Evolutionary conservation across 495 filamentous ascomycete genomes (phyloP), one percentile per base, ranked within the genome.

Genomic region (Tuber umbilicatum): DNA sequence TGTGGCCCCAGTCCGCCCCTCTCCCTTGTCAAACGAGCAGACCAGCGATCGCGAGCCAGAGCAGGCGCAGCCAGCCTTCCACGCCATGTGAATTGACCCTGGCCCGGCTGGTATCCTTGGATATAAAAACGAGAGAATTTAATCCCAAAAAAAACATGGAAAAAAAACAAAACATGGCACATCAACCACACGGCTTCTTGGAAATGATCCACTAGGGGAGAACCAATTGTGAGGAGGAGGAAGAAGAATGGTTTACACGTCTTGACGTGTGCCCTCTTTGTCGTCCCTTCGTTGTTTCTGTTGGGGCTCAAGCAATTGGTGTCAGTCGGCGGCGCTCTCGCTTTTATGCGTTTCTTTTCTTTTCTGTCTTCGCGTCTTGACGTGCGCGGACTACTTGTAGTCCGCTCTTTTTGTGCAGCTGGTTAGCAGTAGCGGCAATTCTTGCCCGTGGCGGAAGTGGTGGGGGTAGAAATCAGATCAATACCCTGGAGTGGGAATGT

Each of bases 21-120:
- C 72, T 23, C 79, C 80, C 37, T 72, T 81, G 76, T 71, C 50
- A 27, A 81, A 73, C 37, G 69, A 80, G 64, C 75, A 80, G 78
- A 76, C 71, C 5, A 64, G 27, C 27, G 42, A 68, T 10, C 69
- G 67, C 38, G 47, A 71, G 38, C 27, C 43, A n/a, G 74, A 69
- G 37, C 50, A 35, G 17, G 68, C n/a, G 19, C 74, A 77, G 38
- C 76, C 72, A 69, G 68, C 50, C 68, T 79, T 74, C 69, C 77
- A 79, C 45, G 77, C 77, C 68, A 79, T 79, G 77, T 79, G 72
- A 73, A 70, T 39, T 40, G 72, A 14, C 55, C 12, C 27, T 64
- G 55, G 19, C 45, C 27, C 7, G 27, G n/a, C 14, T 35, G 27
- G 31, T 12, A 35, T 64, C 31, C 55, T 31, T 38, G 72, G 67